Base-by-base conservation (phyloP, 352 stramenopile species). In the Phytophthora kernoviae region DNA sequence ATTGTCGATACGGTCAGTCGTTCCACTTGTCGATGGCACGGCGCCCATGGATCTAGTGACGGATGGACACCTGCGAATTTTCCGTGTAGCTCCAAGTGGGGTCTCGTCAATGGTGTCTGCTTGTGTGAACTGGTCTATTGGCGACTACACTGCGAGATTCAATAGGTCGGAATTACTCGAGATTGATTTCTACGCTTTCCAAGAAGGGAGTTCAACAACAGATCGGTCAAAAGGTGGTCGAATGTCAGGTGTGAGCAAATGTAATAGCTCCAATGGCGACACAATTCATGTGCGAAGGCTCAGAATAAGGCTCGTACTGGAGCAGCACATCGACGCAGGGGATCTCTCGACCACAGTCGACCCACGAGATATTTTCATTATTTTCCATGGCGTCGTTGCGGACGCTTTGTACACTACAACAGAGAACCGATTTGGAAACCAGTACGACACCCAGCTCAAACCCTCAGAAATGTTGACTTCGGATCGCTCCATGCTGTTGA, bases 1-100 rank as follows among this genome's bases (percentile, higher is more conserved):
- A 10, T 22, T 32, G 26, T 49, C 44, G 10, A 21, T 66, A 7
- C 20, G 49, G 5, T 68, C 53, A 30, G 49, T 62, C 14, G 32
- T 62, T 8, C 26, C 39, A 5, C 17, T 43, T 12, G 17, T 33
- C 24, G 20, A 5, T 9, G 44, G 47, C 17, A 7, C 36, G 3
- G 21, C 49, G n/a, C 34, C 48, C 2, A 58, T 52, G 42, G 41
- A 65, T n/a, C 50, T 77, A n/a, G 30, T 68, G 5, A 36, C 75
- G 30, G 70, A 79, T 40, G 61, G 58, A 26, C 44, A 36, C 0
- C 42, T 62, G 26, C 70, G 65, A n/a, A 52, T 73, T 34, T 79
- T 75, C 40, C 60, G 54, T 8, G 57, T 54, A 32, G 65, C 71
- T 17, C 70, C 66, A 0, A 58, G 68, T 30, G 70, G 67, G n/a